Conservation (phyloP, 495 filamentous ascomycete genomes). For the Penicillium verhagenii region DNA sequence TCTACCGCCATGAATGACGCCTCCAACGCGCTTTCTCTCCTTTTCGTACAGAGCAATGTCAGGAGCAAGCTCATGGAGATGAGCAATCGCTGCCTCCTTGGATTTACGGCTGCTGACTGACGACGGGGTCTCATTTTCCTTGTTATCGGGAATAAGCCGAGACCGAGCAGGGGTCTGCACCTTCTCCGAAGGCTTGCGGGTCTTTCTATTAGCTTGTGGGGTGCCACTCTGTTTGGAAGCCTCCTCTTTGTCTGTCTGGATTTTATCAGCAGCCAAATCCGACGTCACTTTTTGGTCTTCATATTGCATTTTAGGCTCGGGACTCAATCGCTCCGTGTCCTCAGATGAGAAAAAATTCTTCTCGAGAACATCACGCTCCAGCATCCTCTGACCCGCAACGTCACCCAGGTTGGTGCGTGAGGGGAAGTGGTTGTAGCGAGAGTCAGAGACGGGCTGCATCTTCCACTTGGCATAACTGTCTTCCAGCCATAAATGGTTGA, state of each 20-base stretch:
- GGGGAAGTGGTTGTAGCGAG: conserved; percentile 80
- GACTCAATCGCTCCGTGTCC: conserved; percentile 22
- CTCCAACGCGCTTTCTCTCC: conserved; percentile 85
- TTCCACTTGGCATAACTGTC: conserved; percentile 92
- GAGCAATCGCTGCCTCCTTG: conserved; percentile 75
- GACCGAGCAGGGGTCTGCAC: conserved; percentile 49
- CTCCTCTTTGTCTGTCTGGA: conserved; percentile 16
- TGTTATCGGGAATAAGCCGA: conserved; percentile 51
- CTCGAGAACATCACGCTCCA: conserved; percentile 57
- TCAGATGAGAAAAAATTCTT: conserved; percentile 51
- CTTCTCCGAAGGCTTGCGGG: conserved; percentile 27
- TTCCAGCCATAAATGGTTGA: conserved; percentile 97
- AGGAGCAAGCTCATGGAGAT: conserved; percentile 69
- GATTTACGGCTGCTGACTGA: conserved; percentile 79
- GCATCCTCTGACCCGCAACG: conserved; percentile 80
- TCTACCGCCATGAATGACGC: conserved; percentile 71
- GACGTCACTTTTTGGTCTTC: conserved; percentile 36
- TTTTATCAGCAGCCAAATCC: conserved; percentile 19
- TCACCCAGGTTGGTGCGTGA: conserved; percentile 87
- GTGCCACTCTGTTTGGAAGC: conserved; percentile 21
- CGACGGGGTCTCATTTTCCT: conserved; percentile 85
- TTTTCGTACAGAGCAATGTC: conserved; percentile 92
- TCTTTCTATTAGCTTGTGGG: conserved; percentile 28
- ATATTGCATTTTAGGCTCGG: conserved; percentile 32
- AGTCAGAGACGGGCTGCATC: conserved; percentile 61